Evolutionary conservation across 495 filamentous ascomycete species (phyloP), one percentile per base, ranked within the genome.

Genomic region (Aspergillus avenaceus): DNA sequence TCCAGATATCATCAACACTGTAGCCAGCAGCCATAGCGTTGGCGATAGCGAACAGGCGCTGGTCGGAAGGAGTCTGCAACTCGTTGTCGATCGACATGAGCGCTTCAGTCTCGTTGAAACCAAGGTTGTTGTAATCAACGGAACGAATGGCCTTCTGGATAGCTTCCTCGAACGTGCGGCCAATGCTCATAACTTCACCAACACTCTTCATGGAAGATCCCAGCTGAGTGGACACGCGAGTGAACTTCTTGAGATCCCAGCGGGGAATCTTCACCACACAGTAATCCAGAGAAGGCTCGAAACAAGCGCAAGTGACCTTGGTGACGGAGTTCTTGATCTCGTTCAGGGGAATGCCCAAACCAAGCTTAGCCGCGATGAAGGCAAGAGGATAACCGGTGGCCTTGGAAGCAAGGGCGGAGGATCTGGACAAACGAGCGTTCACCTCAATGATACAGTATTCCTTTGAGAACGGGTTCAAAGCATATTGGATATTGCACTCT

Each of bases 391-490:
- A 98, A 41, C 93, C 93, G 12, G 93, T 98, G 38, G 93, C 93
- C 74, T 98, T 98, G 23, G 93, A 97, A 50, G 93, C 93, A 54
- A 98, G 78, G 13, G 92, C 93, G 19, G 93, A 98, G 25, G 93
- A 98, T 58, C 93, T 84, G 42, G 93, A 97, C 31, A 98, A 82
- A 79, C 93, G 89, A 52, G 93, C 93, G 63, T 98, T 98, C 77
- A 98, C 95, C 68, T 98, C 93, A 60, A 98, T 98, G 49, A 98
- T 96, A 72, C 93, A 93, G 66, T 98, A 98, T 71, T 98, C 93
- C 66, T 84, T 84, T 1, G 92, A 96, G 75, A 95, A 95, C 3
- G 93, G 93, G 69, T 98, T 95, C 16, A 98, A 77, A 9, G 92
- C 91, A 71, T 98, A 98, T 72, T 98, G 93, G 44, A 98, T 96